These are phyloP conservation scores for Cyberlindnera mycetangii DNA, from an alignment of 805 yeast genomes.

Conservation along the genomic window DNA sequence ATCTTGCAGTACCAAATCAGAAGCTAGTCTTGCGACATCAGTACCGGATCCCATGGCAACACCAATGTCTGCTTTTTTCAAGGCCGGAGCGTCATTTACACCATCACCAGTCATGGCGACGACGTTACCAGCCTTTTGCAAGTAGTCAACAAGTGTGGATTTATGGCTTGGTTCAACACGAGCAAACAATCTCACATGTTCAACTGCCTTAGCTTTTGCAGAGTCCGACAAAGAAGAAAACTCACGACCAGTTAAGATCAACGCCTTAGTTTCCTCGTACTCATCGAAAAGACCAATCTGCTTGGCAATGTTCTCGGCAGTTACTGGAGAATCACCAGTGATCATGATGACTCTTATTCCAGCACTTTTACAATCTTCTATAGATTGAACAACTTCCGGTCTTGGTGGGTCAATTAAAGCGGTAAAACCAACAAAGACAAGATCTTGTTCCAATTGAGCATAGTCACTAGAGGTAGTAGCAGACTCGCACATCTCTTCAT, in stretches of 20 bases:
- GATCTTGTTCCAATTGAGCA: constrained; percentile 29
- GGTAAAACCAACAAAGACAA: constrained; percentile 38
- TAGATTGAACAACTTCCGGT: constrained; percentile 34
- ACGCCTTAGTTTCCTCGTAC: constrained; percentile 23
- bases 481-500: constrained; percentile 29
- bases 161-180: constrained; percentile 58
- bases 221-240: constrained; percentile 33
- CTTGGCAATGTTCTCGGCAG: constrained; percentile 49
- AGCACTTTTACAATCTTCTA: constrained; percentile 36
- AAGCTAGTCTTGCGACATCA: constrained; percentile 58
- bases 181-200: constrained; percentile 46
- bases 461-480: constrained; percentile 35
- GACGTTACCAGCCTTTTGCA: constrained; percentile 44
- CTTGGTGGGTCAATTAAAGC: constrained; percentile 47
- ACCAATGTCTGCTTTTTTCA: constrained; percentile 67
- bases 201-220: constrained; percentile 41
- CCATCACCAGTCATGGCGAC: constrained; percentile 94
- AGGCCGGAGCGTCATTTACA: constrained; percentile 85
- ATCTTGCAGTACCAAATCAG: constrained; percentile 55
- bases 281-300: constrained; percentile 38
- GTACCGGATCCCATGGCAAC: constrained; percentile 64
- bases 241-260: constrained; percentile 40
- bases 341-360: constrained; percentile 44
- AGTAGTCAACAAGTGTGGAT: constrained; percentile 47
- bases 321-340: constrained; percentile 54